Conservation (phyloP, 352 stramenopile species). For the Lagenidium giganteum region DNA sequence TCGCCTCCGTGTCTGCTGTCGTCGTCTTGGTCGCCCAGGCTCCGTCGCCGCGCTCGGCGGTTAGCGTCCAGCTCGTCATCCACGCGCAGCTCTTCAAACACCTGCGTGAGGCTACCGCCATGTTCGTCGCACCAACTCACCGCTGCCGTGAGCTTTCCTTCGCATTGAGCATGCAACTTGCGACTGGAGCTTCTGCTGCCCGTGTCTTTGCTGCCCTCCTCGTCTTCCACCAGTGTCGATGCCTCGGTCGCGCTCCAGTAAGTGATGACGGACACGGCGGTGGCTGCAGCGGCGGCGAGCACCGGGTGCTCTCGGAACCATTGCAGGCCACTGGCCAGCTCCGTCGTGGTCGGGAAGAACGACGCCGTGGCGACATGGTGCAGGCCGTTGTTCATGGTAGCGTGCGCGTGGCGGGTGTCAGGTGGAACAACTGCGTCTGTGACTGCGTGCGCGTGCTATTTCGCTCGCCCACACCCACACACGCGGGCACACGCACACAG, state of each 20-base stretch:
- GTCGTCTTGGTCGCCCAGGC: too few species aligned
- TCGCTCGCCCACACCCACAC: too few species aligned
- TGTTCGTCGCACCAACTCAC: slow-evolving; percentile 75
- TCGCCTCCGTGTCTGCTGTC: too few species aligned
- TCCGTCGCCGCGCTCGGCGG: too few species aligned
- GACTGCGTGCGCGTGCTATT: too few species aligned
- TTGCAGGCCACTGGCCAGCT: slow-evolving; percentile 60
- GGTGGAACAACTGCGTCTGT: too few species aligned
- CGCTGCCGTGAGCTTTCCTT: slow-evolving; percentile 32
- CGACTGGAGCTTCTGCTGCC: slow-evolving; percentile 15
- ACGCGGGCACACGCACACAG: too few species aligned
- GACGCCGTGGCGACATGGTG: slow-evolving; percentile 23
- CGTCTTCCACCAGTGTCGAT: too few species aligned
- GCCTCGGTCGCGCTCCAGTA: slow-evolving; percentile 40
- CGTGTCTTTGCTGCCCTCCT: slow-evolving; percentile 3
- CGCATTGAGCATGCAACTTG: slow-evolving; percentile 45
- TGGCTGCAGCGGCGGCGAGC: slow-evolving; percentile 53
- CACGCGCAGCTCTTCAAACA: slow-evolving; percentile 38
- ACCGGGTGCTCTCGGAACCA: slow-evolving; percentile 78
- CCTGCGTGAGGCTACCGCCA: slow-evolving; percentile 52
- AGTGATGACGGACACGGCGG: slow-evolving; percentile 66
- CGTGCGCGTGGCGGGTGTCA: too few species aligned
- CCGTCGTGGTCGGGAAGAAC: slow-evolving; percentile 73
- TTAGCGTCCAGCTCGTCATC: slow-evolving; percentile 6
- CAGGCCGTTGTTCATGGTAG: slow-evolving; percentile 21